Percentiles rank a stretch among this genome's conserved stretches.
phyloP scores from a whole-genome alignment of 257 asterid species.

The Jacaranda mimosifolia region DNA sequence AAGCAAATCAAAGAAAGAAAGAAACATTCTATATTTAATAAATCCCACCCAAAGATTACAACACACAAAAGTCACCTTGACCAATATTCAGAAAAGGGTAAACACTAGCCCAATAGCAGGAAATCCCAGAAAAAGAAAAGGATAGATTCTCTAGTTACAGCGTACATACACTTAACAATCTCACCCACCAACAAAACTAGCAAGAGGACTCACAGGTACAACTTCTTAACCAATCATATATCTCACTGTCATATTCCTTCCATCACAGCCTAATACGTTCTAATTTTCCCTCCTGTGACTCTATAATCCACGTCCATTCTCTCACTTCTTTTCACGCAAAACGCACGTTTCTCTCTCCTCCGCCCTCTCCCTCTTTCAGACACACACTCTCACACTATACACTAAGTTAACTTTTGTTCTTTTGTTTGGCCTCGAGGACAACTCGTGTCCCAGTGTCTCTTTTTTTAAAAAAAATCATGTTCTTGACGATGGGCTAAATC shows the following conservation, averaged over 20 bases:
- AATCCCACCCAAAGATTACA: conserved; percentile 33
- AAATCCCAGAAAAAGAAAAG: conserved; percentile 37
- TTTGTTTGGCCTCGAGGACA: conserved; percentile 66
- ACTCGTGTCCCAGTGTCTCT: conserved; percentile 54
- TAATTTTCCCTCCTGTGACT: conserved; percentile 29
- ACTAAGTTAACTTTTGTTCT: conserved; percentile 48
- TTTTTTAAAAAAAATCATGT: conserved; percentile 31
- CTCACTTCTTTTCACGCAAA: conserved; percentile 72
- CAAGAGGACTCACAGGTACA: conserved; percentile 30
- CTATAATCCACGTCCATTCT: conserved; percentile 44
- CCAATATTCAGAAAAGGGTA: conserved; percentile 38
- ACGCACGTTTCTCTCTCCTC: conserved; percentile 69
- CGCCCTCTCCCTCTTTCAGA: conserved; percentile 27
- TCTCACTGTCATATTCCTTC: conserved; percentile 15
- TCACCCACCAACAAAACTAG: conserved; percentile 36
- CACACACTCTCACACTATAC: conserved; percentile 39
- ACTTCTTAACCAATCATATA: conserved; percentile 25
- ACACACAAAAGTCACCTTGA: conserved; percentile 32
- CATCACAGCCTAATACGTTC: conserved; percentile 28
- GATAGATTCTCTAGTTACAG: conserved; percentile 6
- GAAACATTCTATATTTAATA: conserved; percentile 27
- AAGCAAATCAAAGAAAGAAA: conserved; percentile 39
- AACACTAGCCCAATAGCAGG: conserved; percentile 38
- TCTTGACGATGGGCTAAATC: conserved; percentile 37
- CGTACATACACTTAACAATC: neutral